Evolutionary conservation across 176 grass and related monocot genomes (phyloP), one percentile per base, ranked within the genome.

Genomic region (Metroxylon sagu): DNA sequence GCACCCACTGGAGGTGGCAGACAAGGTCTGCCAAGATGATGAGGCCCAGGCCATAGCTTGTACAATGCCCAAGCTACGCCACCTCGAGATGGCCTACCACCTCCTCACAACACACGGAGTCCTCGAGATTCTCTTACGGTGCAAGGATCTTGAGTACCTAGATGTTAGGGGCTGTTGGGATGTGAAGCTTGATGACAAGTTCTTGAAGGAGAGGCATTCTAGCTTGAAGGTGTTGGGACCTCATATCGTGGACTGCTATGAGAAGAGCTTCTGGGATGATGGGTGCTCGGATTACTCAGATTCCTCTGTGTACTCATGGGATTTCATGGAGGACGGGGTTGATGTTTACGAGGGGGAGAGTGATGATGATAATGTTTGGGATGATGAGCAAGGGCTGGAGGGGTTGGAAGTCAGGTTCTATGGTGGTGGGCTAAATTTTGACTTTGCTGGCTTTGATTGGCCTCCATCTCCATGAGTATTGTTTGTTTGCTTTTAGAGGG

Each of bases 141-240:
- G 94, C 76, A 64, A 67, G 1, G 88, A 89, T 43, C 82, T 99
- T 62, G 72, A 85, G 70, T 80, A 81, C 62, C 70, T 99, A 39
- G 94, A 99, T 71, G 68, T 99, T 3, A 77, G 94, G 17, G 94
- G 94, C 5, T 99, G 94, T 79, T 99, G 94, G 94, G 75, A 81
- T 49, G 94, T 99, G 26, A 68, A 82, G 54, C 61, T 82, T 4
- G 85, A 99, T 17, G 85, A 93, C 66, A 76, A 79, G 53, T 71
- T 76, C 56, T 14, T 93, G 5, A 84, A 66, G 70, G 85, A 85
- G 70, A 67, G 67, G 56, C 72, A 76, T 35, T 67, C 83, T 6
- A 58, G 64, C 5, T 72, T 99, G 19, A 88, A 74, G 27, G 74
- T 99, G 2, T 50, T 93, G 19, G 94, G 94, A 26, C 94, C 88